phyloP scores from a whole-genome alignment of 768 basidiomycete species.

The Leccinum barrowsii region DNA sequence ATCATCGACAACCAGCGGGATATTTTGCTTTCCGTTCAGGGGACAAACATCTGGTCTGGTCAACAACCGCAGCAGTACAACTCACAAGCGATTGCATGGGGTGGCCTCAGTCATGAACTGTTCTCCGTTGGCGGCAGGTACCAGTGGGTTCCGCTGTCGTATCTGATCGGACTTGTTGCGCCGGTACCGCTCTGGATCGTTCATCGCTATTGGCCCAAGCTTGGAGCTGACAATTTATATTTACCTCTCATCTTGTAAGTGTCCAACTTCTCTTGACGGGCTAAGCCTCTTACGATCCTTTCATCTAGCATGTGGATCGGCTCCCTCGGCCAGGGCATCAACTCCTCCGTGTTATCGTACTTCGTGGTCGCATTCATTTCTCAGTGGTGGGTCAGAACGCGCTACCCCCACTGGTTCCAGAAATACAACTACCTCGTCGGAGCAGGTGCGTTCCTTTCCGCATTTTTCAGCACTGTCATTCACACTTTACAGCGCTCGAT shows the following conservation, averaged over 20 bases:
- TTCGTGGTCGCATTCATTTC: constrained; percentile 30
- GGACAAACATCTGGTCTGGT: constrained; percentile 40
- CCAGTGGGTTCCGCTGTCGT: constrained; percentile 40
- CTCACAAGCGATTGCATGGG: constrained; percentile 37
- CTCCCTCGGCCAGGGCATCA: constrained; percentile 25
- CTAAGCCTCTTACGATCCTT: constrained; percentile 1
- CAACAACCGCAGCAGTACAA: constrained; percentile 30
- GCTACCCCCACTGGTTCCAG: constrained; percentile 34
- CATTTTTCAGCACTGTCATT: no score
- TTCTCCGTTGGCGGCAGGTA: constrained; percentile 31
- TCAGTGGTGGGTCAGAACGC: constrained; percentile 38
- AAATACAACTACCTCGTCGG: constrained; percentile 35
- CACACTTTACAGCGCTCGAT: constrained; percentile 29
- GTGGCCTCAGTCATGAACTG: constrained; percentile 35
- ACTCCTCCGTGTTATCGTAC: constrained; percentile 18
- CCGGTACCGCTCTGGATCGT: constrained; percentile 42
- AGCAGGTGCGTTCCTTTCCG: constrained; percentile 37
- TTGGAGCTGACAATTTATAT: constrained; percentile 26
- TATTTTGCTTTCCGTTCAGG: constrained; percentile 51
- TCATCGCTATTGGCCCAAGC: constrained; percentile 35
- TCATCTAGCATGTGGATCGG: constrained; percentile 17
- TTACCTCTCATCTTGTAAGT: constrained; percentile 28
- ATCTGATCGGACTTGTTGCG: constrained; percentile 30
- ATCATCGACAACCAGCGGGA: constrained; percentile 50
- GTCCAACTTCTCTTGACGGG: background rate